Conservation (phyloP, 495 filamentous ascomycete species). For the Hypoxylon fuscum region DNA sequence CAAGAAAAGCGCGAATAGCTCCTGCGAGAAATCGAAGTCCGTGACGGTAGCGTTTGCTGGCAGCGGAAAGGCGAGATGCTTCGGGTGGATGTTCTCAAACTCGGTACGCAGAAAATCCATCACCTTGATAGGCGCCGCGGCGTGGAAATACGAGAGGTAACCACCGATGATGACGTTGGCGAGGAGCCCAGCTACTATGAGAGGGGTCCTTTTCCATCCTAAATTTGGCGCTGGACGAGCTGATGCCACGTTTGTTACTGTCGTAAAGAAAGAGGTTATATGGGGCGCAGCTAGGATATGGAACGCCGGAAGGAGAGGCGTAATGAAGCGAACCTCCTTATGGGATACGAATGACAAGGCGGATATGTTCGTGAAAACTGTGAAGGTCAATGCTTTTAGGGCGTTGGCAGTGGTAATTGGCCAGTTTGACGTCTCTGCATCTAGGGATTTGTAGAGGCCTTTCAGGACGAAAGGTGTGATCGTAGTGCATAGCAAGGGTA, state of each 20-base stretch:
- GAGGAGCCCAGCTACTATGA: constrained; percentile 66
- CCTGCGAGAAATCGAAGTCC: constrained; percentile 43
- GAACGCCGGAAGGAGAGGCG: constrained; percentile 86
- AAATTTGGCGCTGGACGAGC: constrained; percentile 23
- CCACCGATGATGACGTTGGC: constrained; percentile 75
- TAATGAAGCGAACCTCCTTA: constrained; percentile 98
- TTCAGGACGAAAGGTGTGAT: constrained; percentile 76
- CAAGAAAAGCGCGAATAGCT: constrained; percentile 83
- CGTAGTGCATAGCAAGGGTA: constrained; percentile 87
- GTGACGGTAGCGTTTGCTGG: constrained; percentile 25
- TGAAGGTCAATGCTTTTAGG: constrained; percentile 67
- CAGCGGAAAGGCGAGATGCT: constrained; percentile 43
- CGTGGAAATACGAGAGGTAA: constrained; percentile 80
- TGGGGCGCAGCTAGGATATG: constrained; percentile 80
- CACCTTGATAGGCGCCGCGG: constrained; percentile 77
- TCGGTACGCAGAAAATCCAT: constrained; percentile 76
- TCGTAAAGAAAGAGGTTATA: constrained; percentile 70
- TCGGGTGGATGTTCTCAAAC: constrained; percentile 64
- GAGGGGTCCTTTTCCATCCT: constrained; percentile 56
- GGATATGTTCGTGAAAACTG: constrained; percentile 66
- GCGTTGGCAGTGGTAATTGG: constrained; percentile 51
- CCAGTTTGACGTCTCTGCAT: constrained; percentile 41
- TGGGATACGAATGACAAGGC: constrained; percentile 84
- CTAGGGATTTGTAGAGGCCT: constrained; percentile 66
- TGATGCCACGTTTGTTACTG: constrained; percentile 28